Evolutionary conservation across 129 eudicot species (phyloP), one percentile per base, ranked within the genome.

Genomic region (Helichrysum umbraculigerum): DNA sequence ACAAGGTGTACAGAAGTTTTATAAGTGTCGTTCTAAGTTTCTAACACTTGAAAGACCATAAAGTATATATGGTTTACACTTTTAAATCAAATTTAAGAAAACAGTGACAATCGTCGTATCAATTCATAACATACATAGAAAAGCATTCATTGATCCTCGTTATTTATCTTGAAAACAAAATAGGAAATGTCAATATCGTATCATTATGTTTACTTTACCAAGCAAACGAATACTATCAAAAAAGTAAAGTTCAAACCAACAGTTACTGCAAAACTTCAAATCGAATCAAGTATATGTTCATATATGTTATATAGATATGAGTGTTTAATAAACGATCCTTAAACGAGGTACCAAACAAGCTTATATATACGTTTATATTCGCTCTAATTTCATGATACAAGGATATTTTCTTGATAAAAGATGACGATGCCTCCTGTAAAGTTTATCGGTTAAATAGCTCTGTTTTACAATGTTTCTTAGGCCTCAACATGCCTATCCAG

Each of bases 171-270:
- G 9, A 10, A 29, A 64, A 54, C 69, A 66, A 17, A 65, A 37
- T 42, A 28, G 68, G 83, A 79, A 73, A 79, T 15, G 12, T 28
- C 52, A 66, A 60, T 35, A 72, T 12, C 51, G 2, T 65, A 54
- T 72, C 34, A 15, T 15, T 0, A 51, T 4, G 50, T 35, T 79
- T 79, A 66, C 61, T 66, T 34, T 19, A 19, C 5, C 30, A 63
- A 75, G 21, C 42, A 61, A 11, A 25, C 3, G 7, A 41, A 19
- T 41, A 21, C 15, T 19, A 42, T 25, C 30, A 21, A 39, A 68
- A 5, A 19, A 39, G 22, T 14, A 47, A 47, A 14, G n/a, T 47
- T 47, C 17, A 47, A 47, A 47, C 0, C n/a, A 47, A 14, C 54
- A 47, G 54, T 66, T 34, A 66, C n/a, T 17, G 9, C 16, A 66